Evolutionary conservation across 495 filamentous ascomycete genomes (phyloP).

Genomic region (Sphaerosporella brunnea): DNA sequence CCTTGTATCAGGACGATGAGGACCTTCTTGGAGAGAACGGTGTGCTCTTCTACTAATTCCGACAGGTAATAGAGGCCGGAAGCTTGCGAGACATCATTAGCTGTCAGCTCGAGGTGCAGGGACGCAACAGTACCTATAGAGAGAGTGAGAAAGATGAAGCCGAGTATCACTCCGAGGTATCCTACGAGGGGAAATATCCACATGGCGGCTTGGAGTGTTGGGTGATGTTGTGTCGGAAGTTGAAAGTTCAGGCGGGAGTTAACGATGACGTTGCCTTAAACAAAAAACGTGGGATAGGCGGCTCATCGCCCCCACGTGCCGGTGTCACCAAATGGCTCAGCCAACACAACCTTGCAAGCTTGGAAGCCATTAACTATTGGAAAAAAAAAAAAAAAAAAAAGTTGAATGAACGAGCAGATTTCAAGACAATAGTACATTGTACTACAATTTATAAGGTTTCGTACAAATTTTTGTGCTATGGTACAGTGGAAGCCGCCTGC

Average conservation of each 20-base stretch:
- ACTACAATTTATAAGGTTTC: not conserved
- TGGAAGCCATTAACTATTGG: too few species aligned
- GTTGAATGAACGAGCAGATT: too few species aligned
- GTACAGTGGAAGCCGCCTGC: not conserved
- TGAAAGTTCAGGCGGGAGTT: not conserved
- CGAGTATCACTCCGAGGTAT: slow-evolving; percentile 69
- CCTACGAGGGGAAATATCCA: slow-evolving; percentile 83
- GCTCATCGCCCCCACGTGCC: too few species aligned
- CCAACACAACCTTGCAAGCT: too few species aligned
- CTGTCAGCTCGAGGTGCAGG: not conserved
- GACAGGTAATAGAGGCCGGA: slow-evolving; percentile 97
- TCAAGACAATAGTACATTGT: too few species aligned
- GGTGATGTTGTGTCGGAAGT: not conserved
- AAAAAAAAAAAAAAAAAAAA: too few species aligned
- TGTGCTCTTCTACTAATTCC: slow-evolving; percentile 94
- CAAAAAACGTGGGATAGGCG: not conserved
- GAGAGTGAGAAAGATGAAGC: slow-evolving; percentile 83
- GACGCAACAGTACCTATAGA: slow-evolving; percentile 51
- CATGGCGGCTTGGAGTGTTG: slow-evolving; percentile 34
- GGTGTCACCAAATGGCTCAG: too few species aligned
- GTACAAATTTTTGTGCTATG: slow-evolving; percentile 3
- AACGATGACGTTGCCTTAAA: not conserved
- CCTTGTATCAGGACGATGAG: slow-evolving; percentile 70
- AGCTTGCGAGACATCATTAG: slow-evolving; percentile 35
- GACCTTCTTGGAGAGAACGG: slow-evolving; percentile 70